Base-by-base conservation (phyloP, 768 basidiomycete species). In the Xerocomus brunneocitrinus region DNA sequence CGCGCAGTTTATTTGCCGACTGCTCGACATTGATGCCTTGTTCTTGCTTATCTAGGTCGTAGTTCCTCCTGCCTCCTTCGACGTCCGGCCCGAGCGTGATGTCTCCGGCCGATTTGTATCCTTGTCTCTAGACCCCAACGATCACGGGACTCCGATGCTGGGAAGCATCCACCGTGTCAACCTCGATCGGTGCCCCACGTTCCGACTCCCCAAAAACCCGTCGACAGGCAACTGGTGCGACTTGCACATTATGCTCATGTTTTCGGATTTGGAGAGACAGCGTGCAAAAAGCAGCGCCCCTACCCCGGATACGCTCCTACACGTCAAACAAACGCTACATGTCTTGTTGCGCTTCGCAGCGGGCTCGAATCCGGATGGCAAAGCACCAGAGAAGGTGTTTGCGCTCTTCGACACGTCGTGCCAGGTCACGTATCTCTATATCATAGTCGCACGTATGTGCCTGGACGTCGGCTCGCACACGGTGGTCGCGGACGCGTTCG, bases 401-500 rank as follows among this genome's bases (percentile, higher is more conserved):
- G 56, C 36, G 3, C 39, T 71, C 40, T 34, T 55, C 19, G 51
- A 65, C 34, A 58, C 50, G 36, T 49, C 58, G 0, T 47, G 40
- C 9, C n/a, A 27, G 14, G 49, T 43, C 10, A 8, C 40, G 5
- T 63, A 79, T 55, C 74, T 77, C 0, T 51, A 79, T 28, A 62
- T 84, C 47, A 73, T 83, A 61, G 58, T 83, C 47, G 71, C 73
- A 28, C 63, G 67, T 9, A 59, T 81, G 41, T 68, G 77, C 9
- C 64, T 78, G 40, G 83, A 85, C 54, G 58, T 78, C 14, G 57
- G 56, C 3, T 63, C 62, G 10, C 62, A 64, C 53, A 81, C 82
- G 2, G 48, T 82, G 0, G 67, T 83, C 6, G 72, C 70, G 27
- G 81, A 83, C 54, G 70, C 73, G 3, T 82, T 71, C 58, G 72